Percentiles rank a stretch among this genome's conserved stretches.
Evolutionary conservation across 2,329 filamentous ascomycete species (phyloP).

Genomic region (Tolypocladium endophyticum): DNA sequence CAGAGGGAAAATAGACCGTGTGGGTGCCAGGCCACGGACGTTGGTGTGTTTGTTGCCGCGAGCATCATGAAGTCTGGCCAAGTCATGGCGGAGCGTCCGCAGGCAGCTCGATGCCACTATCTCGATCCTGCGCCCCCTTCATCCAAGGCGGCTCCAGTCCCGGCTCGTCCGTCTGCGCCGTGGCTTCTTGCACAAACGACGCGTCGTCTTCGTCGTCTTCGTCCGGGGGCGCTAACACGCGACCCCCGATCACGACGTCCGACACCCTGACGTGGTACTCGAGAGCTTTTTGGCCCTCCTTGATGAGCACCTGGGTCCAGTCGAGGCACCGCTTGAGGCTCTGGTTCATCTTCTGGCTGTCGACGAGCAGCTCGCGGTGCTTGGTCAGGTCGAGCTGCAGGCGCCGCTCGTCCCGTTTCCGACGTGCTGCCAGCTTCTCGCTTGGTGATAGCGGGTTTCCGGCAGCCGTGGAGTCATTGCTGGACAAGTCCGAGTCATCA

Average conservation of each 20-base stretch:
- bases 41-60: not conserved
- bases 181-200: conserved; percentile 8
- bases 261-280: conserved; percentile 69
- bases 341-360: conserved; percentile 92
- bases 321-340: conserved; percentile 81
- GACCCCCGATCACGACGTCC: conserved; percentile 72
- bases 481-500: conserved; percentile 41
- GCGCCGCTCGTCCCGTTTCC: conserved; percentile 69
- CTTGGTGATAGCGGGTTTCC: conserved; percentile 29
- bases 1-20: not conserved
- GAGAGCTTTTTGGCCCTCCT: conserved; percentile 77
- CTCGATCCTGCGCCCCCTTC: conserved; percentile 35
- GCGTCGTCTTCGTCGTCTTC: conserved; percentile 38
- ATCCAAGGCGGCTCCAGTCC: conserved; percentile 18
- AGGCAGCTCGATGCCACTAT: conserved; percentile 41
- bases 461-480: conserved; percentile 21
- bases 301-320: conserved; percentile 85
- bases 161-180: conserved; percentile 12
- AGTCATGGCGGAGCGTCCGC: conserved; percentile 15
- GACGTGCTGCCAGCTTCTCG: conserved; percentile 27
- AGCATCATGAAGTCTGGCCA: not conserved
- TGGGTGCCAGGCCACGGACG: not conserved
- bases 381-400: conserved; percentile 78
- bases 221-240: conserved; percentile 60
- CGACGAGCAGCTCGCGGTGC: conserved; percentile 78